These are phyloP conservation scores for Micromonas commoda DNA, from an alignment of 139 green algal genomes.

Conservation along the genomic window DNA sequence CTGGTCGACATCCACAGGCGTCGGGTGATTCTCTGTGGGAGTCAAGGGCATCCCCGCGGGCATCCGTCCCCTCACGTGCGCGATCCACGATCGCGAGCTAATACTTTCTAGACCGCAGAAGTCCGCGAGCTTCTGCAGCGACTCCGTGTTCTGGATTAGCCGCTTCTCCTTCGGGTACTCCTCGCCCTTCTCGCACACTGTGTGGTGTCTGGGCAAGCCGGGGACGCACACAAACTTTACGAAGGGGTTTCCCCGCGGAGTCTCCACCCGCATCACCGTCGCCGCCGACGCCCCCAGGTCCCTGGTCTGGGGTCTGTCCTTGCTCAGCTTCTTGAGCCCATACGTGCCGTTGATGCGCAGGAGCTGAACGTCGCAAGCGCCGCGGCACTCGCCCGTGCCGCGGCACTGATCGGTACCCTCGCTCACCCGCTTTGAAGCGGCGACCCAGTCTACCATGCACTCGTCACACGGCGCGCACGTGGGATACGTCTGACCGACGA, in stretches of 20 bases:
- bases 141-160: neutral
- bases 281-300: neutral
- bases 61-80: neutral
- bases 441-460: neutral
- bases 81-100: neutral
- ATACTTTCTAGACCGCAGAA: constrained; percentile 2
- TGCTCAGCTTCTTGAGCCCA: neutral
- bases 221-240: constrained; percentile 10
- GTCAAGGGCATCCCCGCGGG: constrained; percentile 1
- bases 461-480: neutral
- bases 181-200: neutral
- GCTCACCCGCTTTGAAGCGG: neutral
- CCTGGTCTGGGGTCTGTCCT: neutral
- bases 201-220: neutral
- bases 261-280: neutral
- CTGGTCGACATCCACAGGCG: neutral
- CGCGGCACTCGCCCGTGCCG: neutral
- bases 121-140: neutral
- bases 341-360: neutral
- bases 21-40: neutral
- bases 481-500: too few relatives aligned
- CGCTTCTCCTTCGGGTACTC: neutral
- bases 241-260: neutral
- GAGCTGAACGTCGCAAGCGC: neutral
- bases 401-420: neutral